A percentile compares a stretch with the other conserved stretches of the same genome.
phyloP scores from a whole-genome alignment of 2,329 filamentous ascomycete genomes.

The Verticillium dahliae region DNA sequence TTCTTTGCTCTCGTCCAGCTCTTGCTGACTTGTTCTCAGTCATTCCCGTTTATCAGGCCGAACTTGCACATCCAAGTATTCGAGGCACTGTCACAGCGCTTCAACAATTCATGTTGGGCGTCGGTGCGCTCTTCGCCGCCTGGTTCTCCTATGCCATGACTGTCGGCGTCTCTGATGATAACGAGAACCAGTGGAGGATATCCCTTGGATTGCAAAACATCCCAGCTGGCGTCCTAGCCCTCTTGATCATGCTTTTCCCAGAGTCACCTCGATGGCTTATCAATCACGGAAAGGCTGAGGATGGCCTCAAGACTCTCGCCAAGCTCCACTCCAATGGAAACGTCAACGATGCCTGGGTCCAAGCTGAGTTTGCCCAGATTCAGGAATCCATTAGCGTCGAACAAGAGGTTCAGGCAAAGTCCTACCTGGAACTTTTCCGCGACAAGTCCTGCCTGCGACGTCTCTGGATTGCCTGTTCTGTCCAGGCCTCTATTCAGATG shows the following conservation, averaged over 20 bases:
- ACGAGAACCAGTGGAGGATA: slow-evolving; percentile 24
- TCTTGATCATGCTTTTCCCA: slow-evolving; percentile 63
- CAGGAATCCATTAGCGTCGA: slow-evolving; percentile 58
- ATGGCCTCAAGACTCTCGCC: slow-evolving; percentile 61
- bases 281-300: slow-evolving; percentile 57
- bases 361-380: slow-evolving; percentile 66
- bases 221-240: slow-evolving; percentile 57
- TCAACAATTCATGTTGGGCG: slow-evolving; percentile 78
- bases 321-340: slow-evolving; percentile 65
- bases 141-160: slow-evolving; percentile 62
- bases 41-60: slow-evolving; percentile 65
- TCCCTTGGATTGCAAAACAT: slow-evolving; percentile 62
- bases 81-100: slow-evolving; percentile 68
- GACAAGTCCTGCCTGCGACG: slow-evolving; percentile 59
- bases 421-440: slow-evolving; percentile 62
- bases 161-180: not conserved
- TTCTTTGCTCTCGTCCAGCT: slow-evolving; percentile 32
- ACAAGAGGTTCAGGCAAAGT: slow-evolving; percentile 63
- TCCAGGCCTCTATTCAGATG: slow-evolving; percentile 70
- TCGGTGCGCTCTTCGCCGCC: slow-evolving; percentile 64
- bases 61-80: slow-evolving; percentile 72
- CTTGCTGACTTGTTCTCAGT: slow-evolving; percentile 13
- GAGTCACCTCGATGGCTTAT: slow-evolving; percentile 72
- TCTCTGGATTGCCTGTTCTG: slow-evolving; percentile 60
- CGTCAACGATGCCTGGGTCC: slow-evolving; percentile 60